Evolutionary conservation across 306 rosid species (phyloP), one percentile per base, ranked within the genome.

Genomic region (Acacia confusa): DNA sequence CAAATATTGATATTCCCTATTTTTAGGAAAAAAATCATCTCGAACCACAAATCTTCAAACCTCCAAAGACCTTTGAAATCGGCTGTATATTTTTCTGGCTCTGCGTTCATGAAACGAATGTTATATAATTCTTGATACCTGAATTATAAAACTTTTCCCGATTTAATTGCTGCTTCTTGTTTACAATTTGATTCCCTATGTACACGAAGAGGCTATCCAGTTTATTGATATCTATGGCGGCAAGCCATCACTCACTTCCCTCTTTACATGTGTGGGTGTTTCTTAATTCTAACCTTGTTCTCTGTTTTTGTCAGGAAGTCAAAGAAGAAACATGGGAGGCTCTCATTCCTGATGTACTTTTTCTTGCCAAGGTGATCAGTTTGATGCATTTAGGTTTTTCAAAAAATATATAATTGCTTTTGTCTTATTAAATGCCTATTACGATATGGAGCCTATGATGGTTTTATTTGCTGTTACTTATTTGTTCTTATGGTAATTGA

Each of bases 271-370:
- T 65, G 10, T 73, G 50, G 44, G 0, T 6, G 19, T 36, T 79
- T 79, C 50, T 79, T 45, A 58, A 79, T 30, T 76, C 47, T 61
- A 65, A 24, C 60, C 4, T 64, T 40, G 67, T 82, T 82, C 41
- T 55, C n/a, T 85, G 43, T 38, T 81, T 77, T 68, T 19, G 53
- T 43, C 90, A 95, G 99, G 85, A 85, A 44, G 90, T 87, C 79
- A 95, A 82, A 85, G 90, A 88, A 89, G 99, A 95, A 83, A 92
- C 91, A 11, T 86, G 94, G 94, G 98, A 95, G 81, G 93, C 90
- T 52, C 83, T 88, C 80, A 88, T 90, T 58, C 88, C 90, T 20
- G 94, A 88, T 81, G 78, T 82, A 8, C 85, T 95, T 82, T 90
- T 93, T 87, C 86, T 89, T 72, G 91, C 88, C 47, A 95, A 95